Conservation (phyloP, 2,329 filamentous ascomycete species). For the Penicillium freii region DNA sequence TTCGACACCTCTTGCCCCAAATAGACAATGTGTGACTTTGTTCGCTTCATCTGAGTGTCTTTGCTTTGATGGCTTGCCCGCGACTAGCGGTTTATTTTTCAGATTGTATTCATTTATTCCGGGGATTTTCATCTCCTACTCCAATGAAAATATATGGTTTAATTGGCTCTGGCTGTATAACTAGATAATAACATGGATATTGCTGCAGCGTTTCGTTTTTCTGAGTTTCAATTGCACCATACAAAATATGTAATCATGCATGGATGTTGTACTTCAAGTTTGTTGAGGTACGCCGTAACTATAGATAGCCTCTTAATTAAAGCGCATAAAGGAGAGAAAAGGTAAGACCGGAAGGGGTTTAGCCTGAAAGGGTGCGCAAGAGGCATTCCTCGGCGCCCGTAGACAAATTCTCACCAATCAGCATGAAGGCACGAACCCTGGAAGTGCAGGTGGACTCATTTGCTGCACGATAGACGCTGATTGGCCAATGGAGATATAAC, state of each 20-base stretch:
- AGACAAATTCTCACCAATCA: neutral
- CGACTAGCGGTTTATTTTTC: conserved; percentile 3
- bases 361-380: neutral
- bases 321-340: neutral
- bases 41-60: neutral
- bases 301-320: too few species aligned
- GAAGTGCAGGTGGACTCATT: neutral
- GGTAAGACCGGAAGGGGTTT: neutral
- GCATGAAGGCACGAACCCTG: neutral
- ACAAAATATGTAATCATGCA: neutral
- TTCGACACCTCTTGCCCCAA: conserved; percentile 51
- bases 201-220: too few species aligned
- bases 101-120: conserved; percentile 16
- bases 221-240: neutral
- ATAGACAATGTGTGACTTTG: conserved; percentile 1
- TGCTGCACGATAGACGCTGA: neutral
- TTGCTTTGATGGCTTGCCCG: neutral
- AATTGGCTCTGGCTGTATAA: neutral
- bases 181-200: neutral
- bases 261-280: too few species aligned
- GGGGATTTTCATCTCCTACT: neutral
- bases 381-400: neutral
- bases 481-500: neutral
- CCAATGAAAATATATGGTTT: conserved; percentile 9
- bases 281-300: too few species aligned